These are phyloP conservation scores for Colletotrichum viniferum DNA, from an alignment of 2,329 filamentous ascomycete genomes.

Conservation along the genomic window DNA sequence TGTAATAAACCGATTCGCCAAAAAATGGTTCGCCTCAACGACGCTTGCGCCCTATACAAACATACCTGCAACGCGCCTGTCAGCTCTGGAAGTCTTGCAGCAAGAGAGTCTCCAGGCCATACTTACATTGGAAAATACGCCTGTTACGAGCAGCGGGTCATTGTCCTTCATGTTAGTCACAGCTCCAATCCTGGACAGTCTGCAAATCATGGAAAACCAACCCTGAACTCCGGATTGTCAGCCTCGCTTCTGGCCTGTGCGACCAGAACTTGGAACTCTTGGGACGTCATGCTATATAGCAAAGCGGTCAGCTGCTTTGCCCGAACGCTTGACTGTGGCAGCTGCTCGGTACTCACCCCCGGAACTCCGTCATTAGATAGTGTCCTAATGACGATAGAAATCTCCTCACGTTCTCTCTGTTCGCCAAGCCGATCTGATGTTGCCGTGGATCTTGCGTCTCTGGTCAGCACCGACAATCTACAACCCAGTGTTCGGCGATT, in stretches of 20 bases:
- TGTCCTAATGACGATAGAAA: conserved; percentile 59
- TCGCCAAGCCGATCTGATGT: conserved; percentile 56
- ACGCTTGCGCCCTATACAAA: conserved; percentile 67
- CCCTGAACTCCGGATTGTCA: conserved; percentile 59
- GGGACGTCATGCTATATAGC: conserved; percentile 54
- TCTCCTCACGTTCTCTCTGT: conserved; percentile 58
- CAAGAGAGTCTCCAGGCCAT: not conserved
- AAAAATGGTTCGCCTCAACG: conserved; percentile 23
- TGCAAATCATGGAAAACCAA: conserved; percentile 31
- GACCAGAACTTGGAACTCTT: conserved; percentile 62
- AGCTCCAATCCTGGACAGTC: not conserved
- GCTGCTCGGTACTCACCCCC: conserved; percentile 41
- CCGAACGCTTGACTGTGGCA: not conserved
- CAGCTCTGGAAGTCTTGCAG: not conserved
- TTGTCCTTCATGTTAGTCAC: not conserved
- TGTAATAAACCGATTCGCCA: not conserved
- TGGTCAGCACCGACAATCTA: not conserved
- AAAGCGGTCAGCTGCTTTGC: conserved; percentile 22
- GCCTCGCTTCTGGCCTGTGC: conserved; percentile 60
- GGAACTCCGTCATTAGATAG: conserved; percentile 59
- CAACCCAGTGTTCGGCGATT: not conserved
- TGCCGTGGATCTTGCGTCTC: conserved; percentile 50
- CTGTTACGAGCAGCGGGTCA: conserved; percentile 32
- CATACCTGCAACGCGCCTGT: conserved; percentile 49
- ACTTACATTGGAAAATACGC: conserved; percentile 67